These are phyloP conservation scores for Biscutella auriculata DNA, from an alignment of 441 rosid species.

Conservation along the genomic window DNA sequence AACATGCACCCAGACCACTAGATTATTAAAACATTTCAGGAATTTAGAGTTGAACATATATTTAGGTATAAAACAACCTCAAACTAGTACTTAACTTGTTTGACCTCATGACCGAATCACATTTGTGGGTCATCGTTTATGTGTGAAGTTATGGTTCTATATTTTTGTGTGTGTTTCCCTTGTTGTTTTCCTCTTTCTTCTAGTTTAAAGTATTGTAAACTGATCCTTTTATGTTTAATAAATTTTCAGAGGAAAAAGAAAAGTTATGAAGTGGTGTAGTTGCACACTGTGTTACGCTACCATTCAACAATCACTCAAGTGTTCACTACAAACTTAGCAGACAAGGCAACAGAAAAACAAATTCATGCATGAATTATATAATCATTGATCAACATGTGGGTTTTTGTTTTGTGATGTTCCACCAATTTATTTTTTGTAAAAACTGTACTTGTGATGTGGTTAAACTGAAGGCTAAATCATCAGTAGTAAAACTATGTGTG, in stretches of 20 bases:
- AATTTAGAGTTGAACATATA: no score
- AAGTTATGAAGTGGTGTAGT: not conserved
- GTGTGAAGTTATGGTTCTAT: no score
- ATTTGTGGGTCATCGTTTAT: no score
- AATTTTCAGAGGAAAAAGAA: not conserved
- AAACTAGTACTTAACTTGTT: no score
- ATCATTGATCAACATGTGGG: slow-evolving; percentile 14
- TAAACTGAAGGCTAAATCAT: not conserved
- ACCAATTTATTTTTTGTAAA: not conserved
- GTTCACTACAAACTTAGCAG: slow-evolving; percentile 10
- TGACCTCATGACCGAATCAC: no score
- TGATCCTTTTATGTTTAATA: no score
- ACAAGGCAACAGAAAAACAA: not conserved
- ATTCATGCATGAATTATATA: not conserved
- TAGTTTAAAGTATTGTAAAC: no score
- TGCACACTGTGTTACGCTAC: slow-evolving; percentile 3
- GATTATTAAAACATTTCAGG: no score
- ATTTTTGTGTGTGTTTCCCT: no score
- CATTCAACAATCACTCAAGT: slow-evolving; percentile 13
- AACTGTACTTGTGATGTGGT: not conserved
- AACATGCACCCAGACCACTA: no score
- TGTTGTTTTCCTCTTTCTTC: no score
- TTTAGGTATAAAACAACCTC: no score
- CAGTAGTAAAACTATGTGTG: not conserved
- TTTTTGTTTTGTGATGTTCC: not conserved